These are phyloP conservation scores for Mucor velutinosus DNA, from an alignment of 371 early-diverging fungal species.

Conservation along the genomic window DNA sequence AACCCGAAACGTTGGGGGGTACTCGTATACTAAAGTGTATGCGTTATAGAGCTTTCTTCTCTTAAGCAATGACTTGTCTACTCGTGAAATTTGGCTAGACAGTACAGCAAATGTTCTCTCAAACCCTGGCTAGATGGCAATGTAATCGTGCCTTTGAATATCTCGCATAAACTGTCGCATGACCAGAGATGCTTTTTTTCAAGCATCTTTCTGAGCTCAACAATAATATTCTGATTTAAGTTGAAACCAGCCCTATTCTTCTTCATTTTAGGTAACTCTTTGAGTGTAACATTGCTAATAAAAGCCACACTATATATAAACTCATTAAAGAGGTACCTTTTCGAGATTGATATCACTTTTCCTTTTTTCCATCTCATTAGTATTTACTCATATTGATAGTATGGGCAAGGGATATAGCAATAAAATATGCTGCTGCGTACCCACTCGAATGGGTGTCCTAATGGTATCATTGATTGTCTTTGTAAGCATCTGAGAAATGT, in stretches of 20 bases:
- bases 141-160: too few relatives aligned
- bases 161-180: neutral
- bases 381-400: neutral
- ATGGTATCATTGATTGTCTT: slow-evolving; percentile 24
- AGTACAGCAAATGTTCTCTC: too few relatives aligned
- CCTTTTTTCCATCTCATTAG: neutral
- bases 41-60: too few relatives aligned
- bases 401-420: slow-evolving; percentile 7
- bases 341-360: neutral
- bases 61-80: too few relatives aligned
- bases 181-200: neutral
- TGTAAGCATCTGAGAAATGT: slow-evolving; percentile 12
- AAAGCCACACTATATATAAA: neutral
- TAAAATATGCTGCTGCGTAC: slow-evolving; percentile 34
- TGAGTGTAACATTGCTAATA: neutral
- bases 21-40: too few relatives aligned
- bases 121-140: too few relatives aligned
- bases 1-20: too few relatives aligned
- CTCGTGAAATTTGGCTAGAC: too few relatives aligned
- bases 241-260: neutral
- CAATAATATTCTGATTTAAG: neutral
- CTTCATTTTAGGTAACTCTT: neutral
- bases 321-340: neutral
- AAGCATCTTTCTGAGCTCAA: neutral
- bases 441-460: slow-evolving; percentile 29